Evolutionary conservation across 176 grass and related monocot genomes (phyloP).

Genomic region (Ensete ventricosum): DNA sequence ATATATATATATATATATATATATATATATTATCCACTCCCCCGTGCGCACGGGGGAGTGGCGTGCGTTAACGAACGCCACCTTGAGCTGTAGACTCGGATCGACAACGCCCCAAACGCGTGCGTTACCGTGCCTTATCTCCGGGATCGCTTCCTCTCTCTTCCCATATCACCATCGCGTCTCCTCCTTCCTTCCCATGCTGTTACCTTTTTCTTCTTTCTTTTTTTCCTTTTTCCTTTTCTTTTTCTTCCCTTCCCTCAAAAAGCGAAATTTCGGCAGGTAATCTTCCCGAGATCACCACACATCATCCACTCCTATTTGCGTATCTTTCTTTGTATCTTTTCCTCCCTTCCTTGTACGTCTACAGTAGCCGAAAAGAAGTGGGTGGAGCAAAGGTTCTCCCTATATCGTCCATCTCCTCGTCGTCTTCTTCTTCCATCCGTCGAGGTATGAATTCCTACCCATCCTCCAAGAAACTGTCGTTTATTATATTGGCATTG

Average conservation of each 20-base stretch:
- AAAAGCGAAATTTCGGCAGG: background rate
- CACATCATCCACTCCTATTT: too few species aligned
- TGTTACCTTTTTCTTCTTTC: too few species aligned
- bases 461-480: background rate
- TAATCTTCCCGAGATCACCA: background rate
- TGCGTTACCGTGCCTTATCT: too few species aligned
- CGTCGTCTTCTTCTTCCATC: background rate
- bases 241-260: background rate
- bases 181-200: background rate
- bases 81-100: background rate
- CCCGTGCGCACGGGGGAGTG: background rate
- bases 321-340: too few species aligned
- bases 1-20: too few species aligned
- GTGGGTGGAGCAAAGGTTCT: too few species aligned
- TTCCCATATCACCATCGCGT: background rate
- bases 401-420: too few species aligned
- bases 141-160: background rate
- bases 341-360: too few species aligned
- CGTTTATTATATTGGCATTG: background rate
- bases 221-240: too few species aligned
- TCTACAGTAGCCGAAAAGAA: too few species aligned
- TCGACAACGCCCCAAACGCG: background rate
- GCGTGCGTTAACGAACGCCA: background rate
- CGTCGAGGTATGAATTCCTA: background rate
- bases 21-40: too few species aligned